A percentile compares a stretch with the other conserved stretches of the same genome.
Evolutionary conservation across 176 grass and related monocot genomes (phyloP).

Genomic region (Cocos nucifera): DNA sequence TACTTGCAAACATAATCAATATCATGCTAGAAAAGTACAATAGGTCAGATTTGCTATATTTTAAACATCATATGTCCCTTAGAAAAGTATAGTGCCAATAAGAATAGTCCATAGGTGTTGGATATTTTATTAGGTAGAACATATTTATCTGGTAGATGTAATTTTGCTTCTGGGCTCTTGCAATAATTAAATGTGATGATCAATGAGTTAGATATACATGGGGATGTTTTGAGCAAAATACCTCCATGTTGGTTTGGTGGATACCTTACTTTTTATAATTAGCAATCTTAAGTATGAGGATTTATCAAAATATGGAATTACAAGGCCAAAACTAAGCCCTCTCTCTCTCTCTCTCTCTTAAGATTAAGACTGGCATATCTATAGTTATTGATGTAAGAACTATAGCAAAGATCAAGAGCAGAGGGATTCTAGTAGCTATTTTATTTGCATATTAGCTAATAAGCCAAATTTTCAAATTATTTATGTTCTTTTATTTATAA

Average conservation of each 20-base stretch:
- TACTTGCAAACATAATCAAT: too few relatives aligned
- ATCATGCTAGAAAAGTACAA: too few relatives aligned
- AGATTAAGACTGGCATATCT: constrained; percentile 28
- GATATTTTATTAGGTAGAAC: too few relatives aligned
- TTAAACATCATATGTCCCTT: too few relatives aligned
- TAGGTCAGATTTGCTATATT: too few relatives aligned
- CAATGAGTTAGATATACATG: constrained; percentile 47
- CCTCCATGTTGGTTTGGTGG: constrained; percentile 36
- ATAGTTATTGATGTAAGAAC: constrained; percentile 56
- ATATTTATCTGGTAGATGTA: too few relatives aligned
- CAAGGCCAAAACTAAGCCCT: constrained; percentile 41
- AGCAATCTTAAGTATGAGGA: constrained; percentile 46
- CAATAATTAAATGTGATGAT: constrained; percentile 57
- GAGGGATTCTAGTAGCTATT: constrained; percentile 38
- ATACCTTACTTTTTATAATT: constrained; percentile 40
- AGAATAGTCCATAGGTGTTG: too few relatives aligned
- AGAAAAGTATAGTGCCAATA: too few relatives aligned
- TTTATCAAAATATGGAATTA: constrained; percentile 49
- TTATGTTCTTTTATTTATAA: not conserved
- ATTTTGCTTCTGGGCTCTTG: not conserved
- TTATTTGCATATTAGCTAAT: not conserved
- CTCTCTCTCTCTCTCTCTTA: constrained; percentile 45
- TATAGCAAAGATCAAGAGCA: constrained; percentile 38
- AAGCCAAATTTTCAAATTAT: too few relatives aligned
- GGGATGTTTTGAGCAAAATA: constrained; percentile 39